Evolutionary conservation across 176 grass and related monocot genomes (phyloP).

Genomic region (Bothriochloa decipiens): DNA sequence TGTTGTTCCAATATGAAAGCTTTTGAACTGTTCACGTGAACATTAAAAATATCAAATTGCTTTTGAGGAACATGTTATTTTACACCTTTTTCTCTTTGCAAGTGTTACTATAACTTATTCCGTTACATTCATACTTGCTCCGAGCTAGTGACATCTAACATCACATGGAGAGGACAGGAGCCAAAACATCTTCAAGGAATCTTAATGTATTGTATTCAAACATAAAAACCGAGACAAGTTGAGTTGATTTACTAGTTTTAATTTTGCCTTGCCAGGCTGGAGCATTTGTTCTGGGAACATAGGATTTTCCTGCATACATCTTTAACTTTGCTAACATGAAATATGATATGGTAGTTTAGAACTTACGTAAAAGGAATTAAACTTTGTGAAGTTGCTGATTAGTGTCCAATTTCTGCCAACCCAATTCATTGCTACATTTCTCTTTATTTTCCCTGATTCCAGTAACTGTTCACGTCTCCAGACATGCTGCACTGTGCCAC

Average conservation of each 20-base stretch:
- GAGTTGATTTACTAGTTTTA: not conserved
- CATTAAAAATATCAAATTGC: slow-evolving; percentile 20
- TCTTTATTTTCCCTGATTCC: not conserved
- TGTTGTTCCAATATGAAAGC: slow-evolving; percentile 2
- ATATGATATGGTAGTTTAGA: slow-evolving; percentile 21
- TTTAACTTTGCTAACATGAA: slow-evolving; percentile 3
- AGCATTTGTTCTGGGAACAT: not conserved
- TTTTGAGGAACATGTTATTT: slow-evolving; percentile 3
- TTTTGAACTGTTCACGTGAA: slow-evolving; percentile 13
- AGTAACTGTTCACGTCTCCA: slow-evolving; percentile 1
- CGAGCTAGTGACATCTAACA: not conserved
- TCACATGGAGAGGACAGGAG: not conserved
- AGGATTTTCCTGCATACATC: not conserved
- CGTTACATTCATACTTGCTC: not conserved
- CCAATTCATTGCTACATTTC: not conserved
- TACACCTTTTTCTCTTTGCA: not conserved
- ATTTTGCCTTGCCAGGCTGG: not conserved
- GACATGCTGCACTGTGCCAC: not conserved
- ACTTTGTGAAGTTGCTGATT: not conserved
- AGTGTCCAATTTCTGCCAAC: not conserved
- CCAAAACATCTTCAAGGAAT: not conserved
- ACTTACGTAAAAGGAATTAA: not conserved
- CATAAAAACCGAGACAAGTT: not conserved
- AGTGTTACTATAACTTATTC: not conserved
- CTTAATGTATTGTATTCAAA: not conserved